Evolutionary conservation across 257 asterid species (phyloP), one percentile per base, ranked within the genome.

Genomic region (Cynanchum wilfordii): DNA sequence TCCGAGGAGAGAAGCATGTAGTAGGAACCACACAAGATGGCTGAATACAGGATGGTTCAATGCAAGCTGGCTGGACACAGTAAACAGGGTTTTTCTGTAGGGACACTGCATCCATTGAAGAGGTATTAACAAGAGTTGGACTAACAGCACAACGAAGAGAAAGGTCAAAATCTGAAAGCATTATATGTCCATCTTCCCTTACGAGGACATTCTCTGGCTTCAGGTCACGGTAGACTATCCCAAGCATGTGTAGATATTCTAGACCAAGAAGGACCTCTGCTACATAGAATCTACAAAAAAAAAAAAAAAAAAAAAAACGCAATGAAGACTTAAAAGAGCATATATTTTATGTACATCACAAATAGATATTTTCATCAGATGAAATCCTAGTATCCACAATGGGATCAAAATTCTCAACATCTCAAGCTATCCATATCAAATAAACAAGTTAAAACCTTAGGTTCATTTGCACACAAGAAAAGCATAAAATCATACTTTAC

Each of bases 111-210:
- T 47, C 72, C 55, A 68, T 45, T 17, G 55, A 44, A 25, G 72
- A 68, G 56, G 72, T 42, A 73, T 79, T 87, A 33, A 87, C 89
- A 55, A 87, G 78, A 44, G 87, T 87, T 73, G 92, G 92, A 73
- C 84, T 81, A 71, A 87, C 89, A 4, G 84, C 75, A 59, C 92
- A 87, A 55, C 89, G 82, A 64, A 87, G 79, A 22, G 89, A 85
- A 66, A 87, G 89, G 83, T 87, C 92, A 54, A 87, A 87, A 80
- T 87, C 89, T 24, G 92, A 87, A 75, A 87, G 89, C 92, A 87
- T 87, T 75, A 87, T 87, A 71, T 87, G 92, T 6, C 92, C 92
- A 55, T 87, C 92, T 78, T 83, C 92, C 71, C 92, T 82, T 51
- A 87, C 92, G 55, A 87, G 75, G 67, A 85, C 86, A 67, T 87